Base-by-base conservation (phyloP, 345 rosid species). In the Euphorbia tirucalli region DNA sequence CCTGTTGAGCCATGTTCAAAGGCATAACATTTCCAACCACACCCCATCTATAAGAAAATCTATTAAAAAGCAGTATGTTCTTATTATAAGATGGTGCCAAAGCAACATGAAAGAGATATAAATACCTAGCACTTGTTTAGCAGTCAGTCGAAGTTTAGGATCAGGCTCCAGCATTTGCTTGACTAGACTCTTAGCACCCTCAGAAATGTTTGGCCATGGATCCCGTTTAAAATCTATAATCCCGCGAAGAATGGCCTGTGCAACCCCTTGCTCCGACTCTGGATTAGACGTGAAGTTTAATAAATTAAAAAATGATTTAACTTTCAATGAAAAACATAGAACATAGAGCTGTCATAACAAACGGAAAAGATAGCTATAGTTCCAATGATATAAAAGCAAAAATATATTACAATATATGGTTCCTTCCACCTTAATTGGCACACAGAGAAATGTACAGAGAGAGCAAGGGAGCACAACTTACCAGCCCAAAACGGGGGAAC, bases 401-500 rank as follows among this genome's bases (percentile, higher is more conserved):
- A 35, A 54, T 49, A 9, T 21, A 46, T 19, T 24, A 16, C 3
- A 16, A 60, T 3, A 25, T 6, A 41, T 48, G 59, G 22, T 46
- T 14, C 18, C n/a, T 21, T 19, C 9, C 15, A 7, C 68, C 49
- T 71, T 39, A 66, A 27, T 30, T 16, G 54, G 39, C 56, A 41
- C 39, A 75, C 13, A 65, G 3, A 39, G 64, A 65, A 0, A 74
- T 22, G 71, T 18, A 57, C 39, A n/a, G 46, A 8, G 35, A n/a
- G 60, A 69, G 75, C 11, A 11, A 65, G 11, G 21, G 39, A 25
- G 50, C 16, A 48, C 35, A 16, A 10, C 81, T 79, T 72, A 93
- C 99, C 99, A 49, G 99, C 99, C 99, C 98, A 96, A 84, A 96
- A 96, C 48, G 99, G 99, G 7, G 99, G 98, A 83, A 93, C 98